Evolutionary conservation across 345 rosid genomes (phyloP), one percentile per base, ranked within the genome.

Genomic region (Linum tenue): DNA sequence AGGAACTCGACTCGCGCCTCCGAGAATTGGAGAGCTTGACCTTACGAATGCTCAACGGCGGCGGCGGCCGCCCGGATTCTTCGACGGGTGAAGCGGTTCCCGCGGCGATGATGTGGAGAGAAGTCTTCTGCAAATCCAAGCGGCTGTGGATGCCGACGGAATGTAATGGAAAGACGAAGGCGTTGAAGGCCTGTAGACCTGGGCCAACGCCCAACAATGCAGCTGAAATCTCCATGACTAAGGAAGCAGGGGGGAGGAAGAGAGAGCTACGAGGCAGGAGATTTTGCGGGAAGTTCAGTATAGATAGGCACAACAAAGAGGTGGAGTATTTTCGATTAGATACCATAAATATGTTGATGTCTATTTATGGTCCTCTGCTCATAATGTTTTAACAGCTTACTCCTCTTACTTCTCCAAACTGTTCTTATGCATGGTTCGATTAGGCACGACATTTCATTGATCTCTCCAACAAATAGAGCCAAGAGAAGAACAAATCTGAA

Each of bases 1-100:
- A 89, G 7, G 78, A 71, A 73, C 72, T 83, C 10, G 92, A 75
- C 71, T 81, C 83, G 60, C 74, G 89, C 66, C 73, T 70, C 17
- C 55, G 74, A 56, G 70, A 44, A 5, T 44, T 44, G 51, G 51
- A 44, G 12, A 44, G 12, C 1, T 14, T 5, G 51, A 44, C 51
- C 12, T 14, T 44, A 14, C 51, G 12, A 44, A 44, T 7, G 51
- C 9, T 44, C 51, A 1, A 3, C 51, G 51, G 11, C 51, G 12
- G 51, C 51, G 51, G 11, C 51, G 51, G 51, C 9, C 51, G 51
- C 51, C 11, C 51, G 51, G 51, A 7, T 44, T 44, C 12, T 14
- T 44, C 51, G 51, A 44, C 51, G 0, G 51, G 12, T 1, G 51
- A 44, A 8, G 51, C 51, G 51, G 51, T 7, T 44, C 12, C 51